A percentile compares a stretch with the other conserved stretches of the same genome.
Conservation (phyloP, 2,329 filamentous ascomycete genomes). For the Hypoxylon sp. region DNA sequence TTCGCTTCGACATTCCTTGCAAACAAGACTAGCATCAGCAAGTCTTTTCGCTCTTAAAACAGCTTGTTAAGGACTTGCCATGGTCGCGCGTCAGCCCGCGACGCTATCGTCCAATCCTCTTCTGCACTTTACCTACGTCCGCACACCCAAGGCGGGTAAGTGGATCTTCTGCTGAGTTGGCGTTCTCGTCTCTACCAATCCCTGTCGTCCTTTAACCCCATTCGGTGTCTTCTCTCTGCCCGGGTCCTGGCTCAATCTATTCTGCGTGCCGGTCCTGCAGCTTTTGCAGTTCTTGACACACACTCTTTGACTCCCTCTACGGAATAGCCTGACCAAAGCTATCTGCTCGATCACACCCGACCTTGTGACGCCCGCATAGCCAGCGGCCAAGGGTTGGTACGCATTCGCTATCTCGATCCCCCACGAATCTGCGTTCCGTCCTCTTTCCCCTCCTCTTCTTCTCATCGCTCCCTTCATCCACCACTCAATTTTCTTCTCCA, state of each 20-base stretch:
- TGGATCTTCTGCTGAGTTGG: slow-evolving; percentile 53
- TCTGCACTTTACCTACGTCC: slow-evolving; percentile 29
- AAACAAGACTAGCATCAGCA: slow-evolving; percentile 17
- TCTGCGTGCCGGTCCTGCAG: slow-evolving; percentile 35
- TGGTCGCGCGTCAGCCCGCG: slow-evolving; percentile 51
- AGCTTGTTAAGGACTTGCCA: slow-evolving; percentile 37
- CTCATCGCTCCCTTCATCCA: slow-evolving; percentile 36
- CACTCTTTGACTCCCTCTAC: slow-evolving; percentile 16
- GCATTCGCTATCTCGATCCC: slow-evolving; percentile 43
- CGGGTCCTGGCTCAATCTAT: slow-evolving; percentile 37
- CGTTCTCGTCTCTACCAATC: slow-evolving; percentile 43
- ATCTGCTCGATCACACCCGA: slow-evolving; percentile 24
- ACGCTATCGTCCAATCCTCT: slow-evolving; percentile 51
- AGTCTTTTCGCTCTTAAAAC: slow-evolving; percentile 23
- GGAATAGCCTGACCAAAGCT: slow-evolving; percentile 15
- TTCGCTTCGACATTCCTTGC: slow-evolving; percentile 43
- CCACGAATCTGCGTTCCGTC: slow-evolving; percentile 42
- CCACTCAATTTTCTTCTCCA: slow-evolving; percentile 18
- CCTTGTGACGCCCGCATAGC: slow-evolving; percentile 33
- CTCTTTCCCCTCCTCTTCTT: slow-evolving; percentile 33
- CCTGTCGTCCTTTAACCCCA: slow-evolving; percentile 39
- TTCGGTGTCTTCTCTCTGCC: slow-evolving; percentile 42
- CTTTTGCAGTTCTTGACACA: slow-evolving; percentile 21
- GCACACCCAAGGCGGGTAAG: slow-evolving; percentile 42
- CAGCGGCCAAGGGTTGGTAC: slow-evolving; percentile 31